A percentile compares a stretch with the other conserved stretches of the same genome.
Evolutionary conservation across 108 stramenopile genomes (phyloP).

Genomic region (Skeletonema potamos): DNA sequence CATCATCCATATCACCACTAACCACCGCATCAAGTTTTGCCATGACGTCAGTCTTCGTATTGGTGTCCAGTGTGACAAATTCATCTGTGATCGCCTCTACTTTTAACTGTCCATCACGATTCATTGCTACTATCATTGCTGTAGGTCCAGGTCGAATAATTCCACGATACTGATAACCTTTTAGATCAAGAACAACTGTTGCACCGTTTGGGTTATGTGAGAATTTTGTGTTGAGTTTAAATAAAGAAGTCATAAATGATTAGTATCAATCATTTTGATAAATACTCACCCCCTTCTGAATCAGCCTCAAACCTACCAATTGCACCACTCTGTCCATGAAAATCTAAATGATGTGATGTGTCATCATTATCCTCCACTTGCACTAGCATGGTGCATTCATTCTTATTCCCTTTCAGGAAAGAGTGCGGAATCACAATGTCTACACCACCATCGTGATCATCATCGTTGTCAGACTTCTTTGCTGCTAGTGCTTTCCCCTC

Average conservation of each 20-base stretch:
- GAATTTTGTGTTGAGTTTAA: too few species aligned
- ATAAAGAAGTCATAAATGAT: constrained; percentile 1
- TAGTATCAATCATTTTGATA: neutral
- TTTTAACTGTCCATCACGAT: constrained; percentile 47
- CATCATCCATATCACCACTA: constrained; percentile 62
- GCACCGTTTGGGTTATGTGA: too few species aligned
- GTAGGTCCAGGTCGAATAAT: constrained; percentile 77
- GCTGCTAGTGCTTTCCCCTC: neutral
- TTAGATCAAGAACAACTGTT: constrained; percentile 69
- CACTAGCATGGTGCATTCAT: constrained; percentile 67
- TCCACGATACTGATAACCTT: constrained; percentile 77
- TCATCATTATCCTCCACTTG: constrained; percentile 68
- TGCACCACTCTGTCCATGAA: constrained; percentile 72
- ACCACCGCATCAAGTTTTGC: constrained; percentile 55
- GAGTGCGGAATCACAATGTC: constrained; percentile 42
- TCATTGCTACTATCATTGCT: constrained; percentile 56
- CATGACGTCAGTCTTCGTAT: constrained; percentile 63
- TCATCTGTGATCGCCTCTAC: constrained; percentile 79
- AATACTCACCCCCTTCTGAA: constrained; percentile 42
- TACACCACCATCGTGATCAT: constrained; percentile 16
- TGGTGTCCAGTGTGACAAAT: constrained; percentile 60
- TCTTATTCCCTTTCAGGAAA: constrained; percentile 21
- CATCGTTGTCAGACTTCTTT: neutral
- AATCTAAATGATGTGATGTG: constrained; percentile 48
- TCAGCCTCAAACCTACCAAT: constrained; percentile 79